Evolutionary conservation across 1,139 yeast genomes (phyloP), one percentile per base, ranked within the genome.

Genomic region (Nakaseomyces delphensis): DNA sequence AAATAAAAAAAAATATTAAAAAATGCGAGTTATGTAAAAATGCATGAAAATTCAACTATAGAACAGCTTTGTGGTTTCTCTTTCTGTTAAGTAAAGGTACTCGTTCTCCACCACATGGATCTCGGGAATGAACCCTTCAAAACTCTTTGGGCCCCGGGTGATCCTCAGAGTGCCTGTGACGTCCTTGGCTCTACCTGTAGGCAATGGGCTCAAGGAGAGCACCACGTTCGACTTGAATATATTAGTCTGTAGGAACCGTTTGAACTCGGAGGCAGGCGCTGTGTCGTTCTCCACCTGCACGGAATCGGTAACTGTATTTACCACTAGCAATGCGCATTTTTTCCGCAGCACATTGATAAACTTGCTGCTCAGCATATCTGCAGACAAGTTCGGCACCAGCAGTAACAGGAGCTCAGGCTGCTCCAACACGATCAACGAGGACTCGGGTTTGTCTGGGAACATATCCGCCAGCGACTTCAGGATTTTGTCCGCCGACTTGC

Each of bases 121-220:
- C 2, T 53, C 36, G 11, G 43, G 11, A 5, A 33, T 21, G 28
- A n/a, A 20, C 32, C 42, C 4, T 44, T 42, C 14, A 23, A 43
- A 21, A 46, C 54, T 23, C 47, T 57, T 48, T 48, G 62, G 62
- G 1, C 95, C 95, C 43, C 65, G 67, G 0, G 77, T 63, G 0
- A 85, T 68, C 0, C 74, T 68, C 40, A 85, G 53, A 3, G 78
- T 71, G 1, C 96, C 96, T 0, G 95, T 81, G 1, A 85, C 76
- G 58, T 85, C 96, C 40, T 74, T 76, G 0, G 96, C 95, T 54
- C 87, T 69, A 0, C 95, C 95, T 0, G 95, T 85, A 4, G 74
- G 69, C 47, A 85, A 64, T 1, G 94, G 87, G 48, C 74, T 73
- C 36, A 84, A 59, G 23, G 73, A 68, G 10, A 84, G 54, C 6